These are phyloP conservation scores for Neurospora tetraspora DNA, from an alignment of 495 filamentous ascomycete genomes.

Conservation along the genomic window DNA sequence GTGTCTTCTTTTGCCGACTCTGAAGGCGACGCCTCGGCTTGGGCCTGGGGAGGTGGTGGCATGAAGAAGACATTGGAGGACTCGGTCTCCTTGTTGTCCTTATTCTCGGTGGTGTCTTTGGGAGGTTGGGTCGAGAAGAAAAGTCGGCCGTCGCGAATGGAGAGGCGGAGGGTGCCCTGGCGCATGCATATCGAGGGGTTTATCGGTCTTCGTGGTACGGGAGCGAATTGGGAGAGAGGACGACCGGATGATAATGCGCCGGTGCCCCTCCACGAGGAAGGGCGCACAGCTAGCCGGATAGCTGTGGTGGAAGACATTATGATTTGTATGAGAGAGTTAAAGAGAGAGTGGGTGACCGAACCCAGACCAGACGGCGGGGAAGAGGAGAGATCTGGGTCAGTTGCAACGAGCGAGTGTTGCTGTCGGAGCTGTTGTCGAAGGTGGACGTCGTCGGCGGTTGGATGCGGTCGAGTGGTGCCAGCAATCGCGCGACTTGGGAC, in stretches of 20 bases:
- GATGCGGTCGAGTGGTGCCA: neutral
- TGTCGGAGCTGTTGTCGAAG: neutral
- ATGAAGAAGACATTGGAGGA: neutral
- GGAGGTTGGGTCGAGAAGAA: constrained; percentile 16
- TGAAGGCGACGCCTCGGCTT: neutral
- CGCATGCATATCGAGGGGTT: neutral
- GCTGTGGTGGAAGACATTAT: constrained; percentile 19
- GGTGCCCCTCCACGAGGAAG: constrained; percentile 6
- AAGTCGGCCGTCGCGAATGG: neutral
- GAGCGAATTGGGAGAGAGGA: neutral
- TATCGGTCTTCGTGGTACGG: neutral
- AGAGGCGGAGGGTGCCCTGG: neutral
- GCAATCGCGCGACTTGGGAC: neutral
- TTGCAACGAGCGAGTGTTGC: neutral
- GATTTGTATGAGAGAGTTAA: neutral
- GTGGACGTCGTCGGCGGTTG: neutral
- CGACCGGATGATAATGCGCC: neutral
- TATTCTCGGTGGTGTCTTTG: constrained; percentile 6
- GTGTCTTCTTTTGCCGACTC: neutral
- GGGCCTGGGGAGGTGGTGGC: neutral
- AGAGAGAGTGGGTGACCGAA: neutral
- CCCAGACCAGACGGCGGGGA: neutral
- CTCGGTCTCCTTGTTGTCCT: neutral
- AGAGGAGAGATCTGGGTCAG: neutral
- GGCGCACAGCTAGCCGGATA: constrained; percentile 19